Percentiles rank a stretch among this genome's conserved stretches.
Evolutionary conservation across 139 green algal genomes (phyloP).

Genomic region (Klebsormidium nitens): DNA sequence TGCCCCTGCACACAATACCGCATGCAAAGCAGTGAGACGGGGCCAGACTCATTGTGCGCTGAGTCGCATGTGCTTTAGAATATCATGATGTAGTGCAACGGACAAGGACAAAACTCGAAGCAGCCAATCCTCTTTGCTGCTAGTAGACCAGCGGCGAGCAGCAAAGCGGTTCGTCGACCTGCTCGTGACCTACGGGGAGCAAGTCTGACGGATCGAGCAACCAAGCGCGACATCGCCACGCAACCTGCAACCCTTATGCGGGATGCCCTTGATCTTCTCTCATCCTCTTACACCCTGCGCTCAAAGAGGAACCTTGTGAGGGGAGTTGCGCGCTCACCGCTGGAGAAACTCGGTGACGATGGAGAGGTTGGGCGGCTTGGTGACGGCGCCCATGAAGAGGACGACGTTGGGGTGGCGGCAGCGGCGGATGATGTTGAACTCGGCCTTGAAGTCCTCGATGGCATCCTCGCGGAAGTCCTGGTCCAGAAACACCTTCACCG

Average conservation of each 20-base stretch:
- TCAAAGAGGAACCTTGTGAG: no score
- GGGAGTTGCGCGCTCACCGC: no score
- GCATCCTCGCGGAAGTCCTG: conserved; percentile 5
- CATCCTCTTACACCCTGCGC: no score
- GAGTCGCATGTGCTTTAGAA: no score
- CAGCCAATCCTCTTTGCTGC: no score
- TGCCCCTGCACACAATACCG: no score
- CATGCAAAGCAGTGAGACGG: neutral
- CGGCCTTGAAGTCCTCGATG: conserved; percentile 28
- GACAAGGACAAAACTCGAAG: no score
- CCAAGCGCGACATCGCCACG: neutral
- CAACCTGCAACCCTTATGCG: neutral
- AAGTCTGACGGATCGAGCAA: no score
- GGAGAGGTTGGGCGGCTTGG: conserved; percentile 53
- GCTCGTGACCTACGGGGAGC: no score
- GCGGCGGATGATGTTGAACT: conserved; percentile 49
- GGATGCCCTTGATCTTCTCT: conserved; percentile 5
- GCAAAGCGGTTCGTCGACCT: no score
- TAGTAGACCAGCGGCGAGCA: no score
- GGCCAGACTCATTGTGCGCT: neutral
- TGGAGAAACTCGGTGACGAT: conserved; percentile 72
- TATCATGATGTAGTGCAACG: neutral
- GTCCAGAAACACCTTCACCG: conserved; percentile 41
- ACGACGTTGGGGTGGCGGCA: conserved; percentile 48
- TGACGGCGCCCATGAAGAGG: conserved; percentile 44